Evolutionary conservation across 176 grass and related monocot genomes (phyloP), one percentile per base, ranked within the genome.

Genomic region (Stipa capillata): DNA sequence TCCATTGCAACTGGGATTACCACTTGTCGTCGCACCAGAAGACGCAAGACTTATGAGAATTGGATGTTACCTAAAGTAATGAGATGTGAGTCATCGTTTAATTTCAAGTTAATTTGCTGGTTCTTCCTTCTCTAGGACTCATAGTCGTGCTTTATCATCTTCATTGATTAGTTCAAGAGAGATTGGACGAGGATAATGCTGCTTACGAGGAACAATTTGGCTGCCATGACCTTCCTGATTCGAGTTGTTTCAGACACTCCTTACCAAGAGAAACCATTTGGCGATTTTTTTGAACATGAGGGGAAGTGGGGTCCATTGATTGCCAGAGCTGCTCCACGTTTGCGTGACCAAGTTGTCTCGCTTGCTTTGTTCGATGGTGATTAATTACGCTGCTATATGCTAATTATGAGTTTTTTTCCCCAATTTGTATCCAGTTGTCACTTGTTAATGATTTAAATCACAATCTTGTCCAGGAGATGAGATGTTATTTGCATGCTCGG

Each of bases 391-490:
- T 6, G 24, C 54, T 13, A 57, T 6, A 57, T 57, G 11, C 24
- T n/a, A n/a, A n/a, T 13, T 57, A 57, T 57, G 51, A 23, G 3
- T 23, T 82, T 82, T 73, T 23, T 82, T 82, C 62, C 16, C 14
- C 63, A 8, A 51, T n/a, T 63, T 74, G 23, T 6, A 53, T 52
- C 74, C 15, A 15, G 10, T 64, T 24, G 4, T 58, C 25, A 45
- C 51, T 20, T 49, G 62, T n/a, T n/a, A n/a, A 32, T 74, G 4
- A 52, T 17, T 72, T 7, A 6, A 75, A 54, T 12, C 24, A 24
- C 34, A 57, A 65, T 65, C 20, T 75, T 83, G 57, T 74, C 21
- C 35, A 83, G 81, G 81, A 83, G 47, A 55, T 54, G 24, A 11
- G 4, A 73, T 55, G 33, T 4, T 74, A 56, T 55, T 39, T 56